Evolutionary conservation across 1,284 basidiomycete species (phyloP).

Genomic region (Filobasidium uniguttulatum): DNA sequence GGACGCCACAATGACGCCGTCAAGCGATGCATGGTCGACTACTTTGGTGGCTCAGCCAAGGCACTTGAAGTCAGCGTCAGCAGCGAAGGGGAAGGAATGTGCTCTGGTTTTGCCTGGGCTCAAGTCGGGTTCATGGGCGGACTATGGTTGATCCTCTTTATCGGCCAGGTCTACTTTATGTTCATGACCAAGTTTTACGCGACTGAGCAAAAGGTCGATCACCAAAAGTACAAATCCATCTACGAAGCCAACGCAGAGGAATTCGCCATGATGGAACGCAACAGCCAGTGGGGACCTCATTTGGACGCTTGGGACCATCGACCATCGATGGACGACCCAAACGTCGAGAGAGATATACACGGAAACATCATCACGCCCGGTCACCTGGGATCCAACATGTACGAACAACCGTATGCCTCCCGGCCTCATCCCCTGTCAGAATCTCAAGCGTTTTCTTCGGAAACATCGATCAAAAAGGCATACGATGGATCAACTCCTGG

Average conservation of each 20-base stretch:
- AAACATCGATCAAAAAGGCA: not conserved
- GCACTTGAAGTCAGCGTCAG: not conserved
- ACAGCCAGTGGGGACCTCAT: constrained; percentile 41
- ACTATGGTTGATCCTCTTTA: constrained; percentile 60
- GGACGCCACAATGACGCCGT: constrained; percentile 56
- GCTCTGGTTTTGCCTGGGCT: constrained; percentile 77
- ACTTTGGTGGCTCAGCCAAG: not conserved
- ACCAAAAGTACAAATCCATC: constrained; percentile 62
- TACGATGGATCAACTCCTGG: not conserved
- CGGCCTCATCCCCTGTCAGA: constrained; percentile 2
- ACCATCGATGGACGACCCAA: constrained; percentile 42
- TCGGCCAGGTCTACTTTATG: constrained; percentile 51
- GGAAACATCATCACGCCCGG: constrained; percentile 2
- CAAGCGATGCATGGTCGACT: constrained; percentile 44
- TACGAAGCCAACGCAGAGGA: constrained; percentile 42
- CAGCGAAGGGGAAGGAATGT: constrained; percentile 52
- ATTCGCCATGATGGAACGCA: constrained; percentile 48
- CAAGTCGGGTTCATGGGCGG: constrained; percentile 81
- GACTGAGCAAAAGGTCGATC: constrained; percentile 57
- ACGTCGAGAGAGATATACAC: constrained; percentile 12
- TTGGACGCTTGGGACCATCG: constrained; percentile 61
- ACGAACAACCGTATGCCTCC: constrained; percentile 7
- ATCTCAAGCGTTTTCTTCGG: not conserved
- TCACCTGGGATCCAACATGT: constrained; percentile 7
- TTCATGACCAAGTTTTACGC: constrained; percentile 57